These are phyloP conservation scores for Stemphylium lycopersici DNA, from an alignment of 2,329 filamentous ascomycete species.

Conservation along the genomic window DNA sequence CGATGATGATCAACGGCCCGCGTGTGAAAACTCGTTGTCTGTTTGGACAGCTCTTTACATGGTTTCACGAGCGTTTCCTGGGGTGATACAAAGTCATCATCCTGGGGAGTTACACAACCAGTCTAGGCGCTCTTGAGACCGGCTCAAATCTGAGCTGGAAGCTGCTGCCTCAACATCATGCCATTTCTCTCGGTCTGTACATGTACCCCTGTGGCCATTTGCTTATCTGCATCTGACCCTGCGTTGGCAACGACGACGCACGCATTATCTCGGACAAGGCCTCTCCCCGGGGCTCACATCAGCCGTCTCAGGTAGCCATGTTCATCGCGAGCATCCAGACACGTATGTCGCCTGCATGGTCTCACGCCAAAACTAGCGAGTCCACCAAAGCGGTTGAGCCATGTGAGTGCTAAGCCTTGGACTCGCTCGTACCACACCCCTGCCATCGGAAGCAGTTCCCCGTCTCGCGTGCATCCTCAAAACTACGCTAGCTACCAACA, in stretches of 20 bases:
- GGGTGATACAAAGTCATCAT: conserved; percentile 7
- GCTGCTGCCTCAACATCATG: background rate
- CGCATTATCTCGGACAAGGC: conserved; percentile 2
- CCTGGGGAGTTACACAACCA: conserved; percentile 5
- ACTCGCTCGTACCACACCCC: conserved; percentile 7
- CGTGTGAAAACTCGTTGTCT: background rate
- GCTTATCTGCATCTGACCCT: conserved; percentile 2
- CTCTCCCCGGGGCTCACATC: conserved; percentile 3
- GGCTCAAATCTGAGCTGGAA: conserved; percentile 3
- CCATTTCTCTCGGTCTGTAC: conserved; percentile 4
- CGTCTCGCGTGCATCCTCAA: conserved; percentile 17
- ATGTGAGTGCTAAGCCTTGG: conserved; percentile 17
- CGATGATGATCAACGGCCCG: conserved; percentile 4
- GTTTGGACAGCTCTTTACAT: background rate
- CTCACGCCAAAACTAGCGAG: conserved; percentile 13
- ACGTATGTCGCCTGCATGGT: conserved; percentile 4
- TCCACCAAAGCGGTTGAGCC: conserved; percentile 17
- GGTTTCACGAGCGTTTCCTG: conserved; percentile 16
- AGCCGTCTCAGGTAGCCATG: conserved; percentile 6
- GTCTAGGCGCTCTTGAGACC: background rate
- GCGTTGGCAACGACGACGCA: background rate
- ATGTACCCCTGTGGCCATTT: background rate
- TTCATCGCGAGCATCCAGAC: conserved; percentile 6
- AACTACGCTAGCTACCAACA: conserved; percentile 15
- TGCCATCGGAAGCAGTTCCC: conserved; percentile 23